These are phyloP conservation scores for Claviceps digitariae DNA, from an alignment of 2,329 filamentous ascomycete genomes.

Conservation along the genomic window DNA sequence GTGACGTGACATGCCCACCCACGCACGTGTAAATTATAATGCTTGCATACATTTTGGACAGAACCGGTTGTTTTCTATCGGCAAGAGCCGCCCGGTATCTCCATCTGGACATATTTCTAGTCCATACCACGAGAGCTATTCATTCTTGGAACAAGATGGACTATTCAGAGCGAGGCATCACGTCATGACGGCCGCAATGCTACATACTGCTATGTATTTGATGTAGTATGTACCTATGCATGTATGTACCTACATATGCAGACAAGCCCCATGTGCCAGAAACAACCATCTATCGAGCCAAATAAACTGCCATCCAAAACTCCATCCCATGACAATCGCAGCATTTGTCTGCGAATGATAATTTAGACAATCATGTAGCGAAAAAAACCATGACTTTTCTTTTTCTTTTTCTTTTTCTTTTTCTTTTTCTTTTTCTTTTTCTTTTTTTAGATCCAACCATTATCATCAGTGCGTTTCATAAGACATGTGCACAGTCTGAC, in stretches of 20 bases:
- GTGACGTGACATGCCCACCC: background rate
- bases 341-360: background rate
- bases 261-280: background rate
- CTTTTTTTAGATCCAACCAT: background rate
- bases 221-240: too few relatives aligned
- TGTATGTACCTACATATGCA: too few relatives aligned
- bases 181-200: background rate
- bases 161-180: background rate
- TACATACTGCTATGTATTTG: too few relatives aligned
- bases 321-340: background rate
- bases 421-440: background rate
- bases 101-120: too few relatives aligned
- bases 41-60: too few relatives aligned
- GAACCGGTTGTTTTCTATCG: background rate
- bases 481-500: background rate
- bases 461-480: background rate
- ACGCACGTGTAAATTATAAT: background rate
- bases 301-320: background rate
- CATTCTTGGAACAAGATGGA: background rate
- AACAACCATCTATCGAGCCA: background rate
- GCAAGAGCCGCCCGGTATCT: background rate
- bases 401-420: background rate
- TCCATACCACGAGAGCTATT: background rate
- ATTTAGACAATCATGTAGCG: background rate
- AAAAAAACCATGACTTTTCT: too few relatives aligned